phyloP scores from a whole-genome alignment of 2,329 filamentous ascomycete species.

The Hypocreales sp. region DNA sequence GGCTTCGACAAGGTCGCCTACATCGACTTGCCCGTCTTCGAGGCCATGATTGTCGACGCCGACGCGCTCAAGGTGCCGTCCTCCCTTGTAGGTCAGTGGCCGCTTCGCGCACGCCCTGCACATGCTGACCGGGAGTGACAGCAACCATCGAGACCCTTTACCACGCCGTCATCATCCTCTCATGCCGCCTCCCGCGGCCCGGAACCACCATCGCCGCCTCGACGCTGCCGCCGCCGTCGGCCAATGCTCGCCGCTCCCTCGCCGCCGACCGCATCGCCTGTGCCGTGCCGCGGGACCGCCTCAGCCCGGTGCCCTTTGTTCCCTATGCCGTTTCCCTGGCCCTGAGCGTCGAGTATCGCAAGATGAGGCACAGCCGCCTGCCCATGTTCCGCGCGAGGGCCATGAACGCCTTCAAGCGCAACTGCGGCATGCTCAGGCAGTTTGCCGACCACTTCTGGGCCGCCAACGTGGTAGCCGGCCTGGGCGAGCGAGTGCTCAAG shows the following conservation, averaged over 20 bases:
- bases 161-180: conserved; percentile 47
- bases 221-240: conserved; percentile 29
- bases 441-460: conserved; percentile 44
- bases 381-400: conserved; percentile 43
- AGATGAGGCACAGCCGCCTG: conserved; percentile 45
- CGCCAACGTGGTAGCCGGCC: conserved; percentile 34
- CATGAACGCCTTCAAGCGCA: conserved; percentile 35
- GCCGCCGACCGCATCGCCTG: conserved; percentile 42
- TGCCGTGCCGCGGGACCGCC: conserved; percentile 33
- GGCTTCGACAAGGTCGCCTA: conserved; percentile 27
- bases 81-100: conserved; percentile 28
- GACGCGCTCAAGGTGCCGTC: conserved; percentile 33
- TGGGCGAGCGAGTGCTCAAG: conserved; percentile 37
- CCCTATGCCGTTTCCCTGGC: conserved; percentile 47
- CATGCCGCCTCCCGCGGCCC: conserved; percentile 35
- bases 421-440: conserved; percentile 34
- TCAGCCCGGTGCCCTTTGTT: conserved; percentile 40
- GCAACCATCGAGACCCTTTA: conserved; percentile 48
- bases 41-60: conserved; percentile 39
- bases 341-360: conserved; percentile 45
- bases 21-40: conserved; percentile 39
- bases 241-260: conserved; percentile 40
- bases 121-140: conserved; percentile 9
- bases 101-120: too few relatives aligned
- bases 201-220: conserved; percentile 22